phyloP scores from a whole-genome alignment of 225 moss, liverwort and hornwort genomes.

The Physcomitrium patens region DNA sequence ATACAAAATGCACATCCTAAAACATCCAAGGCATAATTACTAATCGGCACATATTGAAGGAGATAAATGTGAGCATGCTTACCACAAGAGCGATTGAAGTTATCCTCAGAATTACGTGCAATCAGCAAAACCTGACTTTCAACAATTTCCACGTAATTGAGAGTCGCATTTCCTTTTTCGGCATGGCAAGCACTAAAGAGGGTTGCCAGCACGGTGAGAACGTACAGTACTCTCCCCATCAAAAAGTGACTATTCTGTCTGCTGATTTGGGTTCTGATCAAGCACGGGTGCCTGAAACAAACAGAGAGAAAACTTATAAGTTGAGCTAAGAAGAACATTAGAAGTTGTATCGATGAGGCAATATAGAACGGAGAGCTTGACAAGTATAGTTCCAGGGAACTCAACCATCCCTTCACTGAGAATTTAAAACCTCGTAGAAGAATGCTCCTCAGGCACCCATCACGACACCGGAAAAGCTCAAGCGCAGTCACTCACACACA shows the following conservation, averaged over 20 bases:
- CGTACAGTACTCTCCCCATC: neutral
- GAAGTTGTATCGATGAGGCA: too few species aligned
- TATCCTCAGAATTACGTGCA: neutral
- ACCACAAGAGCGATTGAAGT: conserved; percentile 22
- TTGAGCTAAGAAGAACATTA: neutral
- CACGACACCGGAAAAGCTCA: too few species aligned
- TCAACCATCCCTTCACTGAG: too few species aligned
- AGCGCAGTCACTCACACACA: too few species aligned
- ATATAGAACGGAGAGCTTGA: too few species aligned
- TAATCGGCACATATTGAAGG: too few species aligned
- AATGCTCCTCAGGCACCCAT: too few species aligned
- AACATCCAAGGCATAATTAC: neutral
- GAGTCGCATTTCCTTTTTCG: conserved; percentile 11
- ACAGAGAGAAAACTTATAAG: too few species aligned
- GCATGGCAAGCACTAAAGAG: neutral
- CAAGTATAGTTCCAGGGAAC: too few species aligned
- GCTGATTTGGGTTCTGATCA: too few species aligned
- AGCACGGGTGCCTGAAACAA: too few species aligned
- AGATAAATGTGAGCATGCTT: too few species aligned
- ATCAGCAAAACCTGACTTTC: conserved; percentile 23
- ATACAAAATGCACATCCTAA: neutral
- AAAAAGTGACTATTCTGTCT: neutral
- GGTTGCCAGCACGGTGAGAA: neutral
- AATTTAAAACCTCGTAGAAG: neutral
- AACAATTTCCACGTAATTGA: conserved; percentile 7